Percentiles rank a stretch among this genome's conserved stretches.
phyloP scores from a whole-genome alignment of 768 basidiomycete genomes.

The Kwoniella newhampshirensis region DNA sequence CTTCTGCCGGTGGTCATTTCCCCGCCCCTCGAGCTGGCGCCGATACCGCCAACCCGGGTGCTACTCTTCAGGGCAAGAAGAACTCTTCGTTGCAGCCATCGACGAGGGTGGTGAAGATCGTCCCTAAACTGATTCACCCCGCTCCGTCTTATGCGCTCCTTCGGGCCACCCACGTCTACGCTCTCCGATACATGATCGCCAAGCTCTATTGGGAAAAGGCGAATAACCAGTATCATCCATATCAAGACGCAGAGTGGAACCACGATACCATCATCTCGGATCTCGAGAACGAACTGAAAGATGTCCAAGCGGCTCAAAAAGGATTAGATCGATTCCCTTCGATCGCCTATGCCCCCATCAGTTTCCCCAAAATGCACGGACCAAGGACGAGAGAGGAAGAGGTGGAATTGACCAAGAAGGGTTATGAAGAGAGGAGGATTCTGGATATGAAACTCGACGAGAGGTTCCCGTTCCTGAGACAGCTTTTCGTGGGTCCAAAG shows the following conservation, averaged over 20 bases:
- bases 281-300: slow-evolving; percentile 37
- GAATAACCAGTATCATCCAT: slow-evolving; percentile 34
- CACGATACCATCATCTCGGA: slow-evolving; percentile 34
- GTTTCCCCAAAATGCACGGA: slow-evolving; percentile 33
- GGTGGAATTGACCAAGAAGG: slow-evolving; percentile 15
- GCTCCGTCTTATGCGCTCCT: slow-evolving; percentile 33
- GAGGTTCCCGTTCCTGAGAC: slow-evolving; percentile 36
- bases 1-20: not conserved
- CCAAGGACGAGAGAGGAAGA: slow-evolving; percentile 33
- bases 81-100: not conserved
- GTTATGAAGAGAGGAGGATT: slow-evolving; percentile 18
- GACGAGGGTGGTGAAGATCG: too few species aligned
- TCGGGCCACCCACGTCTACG: slow-evolving; percentile 30
- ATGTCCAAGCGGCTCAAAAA: slow-evolving; percentile 35
- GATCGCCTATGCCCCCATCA: slow-evolving; percentile 28
- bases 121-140: not conserved
- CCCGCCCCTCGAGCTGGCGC: slow-evolving; percentile 1
- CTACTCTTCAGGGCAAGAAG: not conserved
- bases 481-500: slow-evolving; percentile 42
- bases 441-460: slow-evolving; percentile 15
- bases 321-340: slow-evolving; percentile 33
- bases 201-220: slow-evolving; percentile 41
- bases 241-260: slow-evolving; percentile 36
- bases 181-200: slow-evolving; percentile 37
- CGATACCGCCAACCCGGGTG: slow-evolving; percentile 5